Conservation (phyloP, 345 rosid genomes). For the Gossypium stocksii region DNA sequence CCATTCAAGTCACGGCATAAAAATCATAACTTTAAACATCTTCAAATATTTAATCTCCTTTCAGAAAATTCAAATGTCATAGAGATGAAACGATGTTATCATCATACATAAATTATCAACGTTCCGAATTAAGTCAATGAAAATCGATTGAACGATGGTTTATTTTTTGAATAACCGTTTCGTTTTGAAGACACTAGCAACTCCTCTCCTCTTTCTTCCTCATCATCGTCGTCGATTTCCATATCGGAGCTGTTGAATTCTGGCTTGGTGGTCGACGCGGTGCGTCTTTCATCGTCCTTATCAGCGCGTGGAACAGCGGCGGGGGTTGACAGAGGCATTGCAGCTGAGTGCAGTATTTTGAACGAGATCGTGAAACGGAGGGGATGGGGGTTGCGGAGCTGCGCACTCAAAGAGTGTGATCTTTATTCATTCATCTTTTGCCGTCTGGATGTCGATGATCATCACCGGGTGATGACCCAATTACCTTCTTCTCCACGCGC, state of each 20-base stretch:
- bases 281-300: background rate
- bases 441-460: background rate
- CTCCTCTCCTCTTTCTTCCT: background rate
- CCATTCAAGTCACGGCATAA: background rate
- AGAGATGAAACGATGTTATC: background rate
- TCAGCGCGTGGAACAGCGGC: background rate
- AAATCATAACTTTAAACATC: background rate
- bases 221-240: constrained; percentile 2
- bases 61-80: background rate
- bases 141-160: background rate
- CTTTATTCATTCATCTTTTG: constrained; percentile 1
- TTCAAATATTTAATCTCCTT: background rate
- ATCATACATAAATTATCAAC: background rate
- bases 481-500: background rate
- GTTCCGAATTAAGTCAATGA: background rate
- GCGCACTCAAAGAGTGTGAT: background rate
- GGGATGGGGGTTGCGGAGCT: background rate
- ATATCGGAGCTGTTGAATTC: constrained; percentile 12
- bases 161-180: background rate
- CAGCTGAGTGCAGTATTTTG: background rate
- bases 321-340: constrained; percentile 1
- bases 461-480: background rate
- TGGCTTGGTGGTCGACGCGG: background rate
- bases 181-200: constrained; percentile 1
- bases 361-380: background rate